Evolutionary conservation across 768 basidiomycete genomes (phyloP).

Genomic region (Rhodotorula taiwanensis): DNA sequence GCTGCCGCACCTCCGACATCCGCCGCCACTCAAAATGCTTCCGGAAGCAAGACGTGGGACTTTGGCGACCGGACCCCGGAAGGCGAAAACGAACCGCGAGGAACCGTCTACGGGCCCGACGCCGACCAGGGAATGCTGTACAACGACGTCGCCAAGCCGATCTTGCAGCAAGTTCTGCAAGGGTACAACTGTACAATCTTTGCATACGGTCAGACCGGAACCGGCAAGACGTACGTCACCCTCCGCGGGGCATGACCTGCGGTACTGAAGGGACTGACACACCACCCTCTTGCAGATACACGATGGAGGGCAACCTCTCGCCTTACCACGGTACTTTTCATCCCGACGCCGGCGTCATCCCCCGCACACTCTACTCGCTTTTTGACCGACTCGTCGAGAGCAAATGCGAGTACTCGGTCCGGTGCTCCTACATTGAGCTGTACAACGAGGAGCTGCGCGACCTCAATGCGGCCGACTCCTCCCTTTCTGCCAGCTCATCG

Average conservation of each 20-base stretch:
- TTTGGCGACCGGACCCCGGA: constrained; percentile 56
- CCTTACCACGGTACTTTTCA: constrained; percentile 76
- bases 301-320: constrained; percentile 95
- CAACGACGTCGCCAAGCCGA: constrained; percentile 82
- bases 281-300: constrained; percentile 55
- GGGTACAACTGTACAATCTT: constrained; percentile 92
- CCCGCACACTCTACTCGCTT: constrained; percentile 52
- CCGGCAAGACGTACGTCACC: constrained; percentile 83
- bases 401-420: constrained; percentile 78
- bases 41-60: constrained; percentile 58
- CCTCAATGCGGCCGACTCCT: constrained; percentile 54
- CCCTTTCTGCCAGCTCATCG: constrained; percentile 46
- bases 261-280: constrained; percentile 23
- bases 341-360: constrained; percentile 87
- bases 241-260: too few relatives aligned
- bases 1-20: too few relatives aligned
- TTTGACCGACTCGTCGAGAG: constrained; percentile 79
- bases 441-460: constrained; percentile 99
- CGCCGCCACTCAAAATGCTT: neutral
- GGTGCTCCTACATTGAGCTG: constrained; percentile 85
- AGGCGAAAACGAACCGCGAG: constrained; percentile 3
- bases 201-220: constrained; percentile 97
- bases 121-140: constrained; percentile 93
- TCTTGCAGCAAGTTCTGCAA: constrained; percentile 84
- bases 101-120: constrained; percentile 84